Evolutionary conservation across 2,329 filamentous ascomycete species (phyloP), one percentile per base, ranked within the genome.

Genomic region (Aspergillus pseudoviridinutans): DNA sequence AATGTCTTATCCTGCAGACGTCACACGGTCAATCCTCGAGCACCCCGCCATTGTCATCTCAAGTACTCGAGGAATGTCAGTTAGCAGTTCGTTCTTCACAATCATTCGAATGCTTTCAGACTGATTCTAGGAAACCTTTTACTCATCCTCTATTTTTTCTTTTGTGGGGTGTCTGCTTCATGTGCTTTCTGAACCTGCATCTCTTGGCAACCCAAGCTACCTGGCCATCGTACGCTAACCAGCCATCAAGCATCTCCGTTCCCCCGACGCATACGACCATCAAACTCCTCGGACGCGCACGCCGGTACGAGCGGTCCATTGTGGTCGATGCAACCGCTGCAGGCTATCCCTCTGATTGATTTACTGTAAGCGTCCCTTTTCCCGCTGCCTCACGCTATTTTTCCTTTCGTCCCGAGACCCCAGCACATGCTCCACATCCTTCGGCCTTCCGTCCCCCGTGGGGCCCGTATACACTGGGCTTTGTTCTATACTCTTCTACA

Each of bases 221-320:
- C 56, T 49, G 50, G 44, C 12, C 38, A n/a, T 3, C 6, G 20
- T 53, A 41, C 55, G 56, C 50, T 58, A 24, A 51, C 49, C 57
- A 53, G 47, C 56, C 60, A 56, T 53, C 58, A 61, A 63, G 55
- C 59, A 62, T 57, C 68, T 73, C 71, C 71, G 69, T 72, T 73
- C 63, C 68, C 61, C 71, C 71, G 71, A 67, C 60, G 59, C 56
- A 50, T 58, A 58, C 57, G 58, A 38, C 51, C 52, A 55, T 25
- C 57, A 55, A 58, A 54, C 54, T 53, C 25, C 55, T 55, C 58
- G 58, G 50, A 55, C 58, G 53, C 61, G 58, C 57, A 59, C 50
- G 50, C 57, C 60, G 53, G 55, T 52, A 29, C 44, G 32, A 50
- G 41, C 29, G 60, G 56, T 58, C 64, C 58, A 61, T 60, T 49